phyloP scores from a whole-genome alignment of 1,284 basidiomycete genomes.

The Pisolithus thermaeus region DNA sequence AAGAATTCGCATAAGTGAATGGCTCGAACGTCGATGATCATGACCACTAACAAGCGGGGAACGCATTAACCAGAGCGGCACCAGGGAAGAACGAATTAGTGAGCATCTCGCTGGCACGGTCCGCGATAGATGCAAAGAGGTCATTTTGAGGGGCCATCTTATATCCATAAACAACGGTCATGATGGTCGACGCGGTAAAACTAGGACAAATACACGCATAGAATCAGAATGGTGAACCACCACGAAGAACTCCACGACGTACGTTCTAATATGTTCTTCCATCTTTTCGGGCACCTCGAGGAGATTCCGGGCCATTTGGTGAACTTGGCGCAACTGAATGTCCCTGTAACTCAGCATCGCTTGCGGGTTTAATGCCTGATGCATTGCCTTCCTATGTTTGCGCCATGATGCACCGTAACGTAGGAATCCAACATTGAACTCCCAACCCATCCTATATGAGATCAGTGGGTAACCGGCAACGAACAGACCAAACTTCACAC shows the following conservation, averaged over 20 bases:
- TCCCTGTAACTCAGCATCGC: constrained; percentile 13
- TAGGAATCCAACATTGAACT: constrained; percentile 23
- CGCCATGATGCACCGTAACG: constrained; percentile 21
- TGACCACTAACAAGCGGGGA: constrained; percentile 21
- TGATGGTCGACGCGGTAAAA: constrained; percentile 24
- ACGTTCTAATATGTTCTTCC: constrained; percentile 36
- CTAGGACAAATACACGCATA: constrained; percentile 2
- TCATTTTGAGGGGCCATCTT: constrained; percentile 27
- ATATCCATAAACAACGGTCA: constrained; percentile 31
- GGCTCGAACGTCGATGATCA: neutral
- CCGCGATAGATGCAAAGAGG: constrained; percentile 27
- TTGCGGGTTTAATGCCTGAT: constrained; percentile 13
- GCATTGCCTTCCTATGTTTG: constrained; percentile 22
- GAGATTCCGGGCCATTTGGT: constrained; percentile 29
- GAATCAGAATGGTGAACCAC: constrained; percentile 21
- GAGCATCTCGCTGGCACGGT: constrained; percentile 24
- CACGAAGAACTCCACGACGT: constrained; percentile 10
- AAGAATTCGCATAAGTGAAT: neutral
- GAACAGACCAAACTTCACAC: neutral
- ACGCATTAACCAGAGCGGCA: constrained; percentile 25
- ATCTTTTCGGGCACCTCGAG: constrained; percentile 32
- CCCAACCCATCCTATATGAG: constrained; percentile 30
- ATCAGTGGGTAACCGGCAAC: neutral
- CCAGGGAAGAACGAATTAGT: constrained; percentile 21
- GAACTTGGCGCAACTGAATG: constrained; percentile 14